phyloP scores from a whole-genome alignment of 345 rosid genomes.

The Eucalyptus tenuipes region DNA sequence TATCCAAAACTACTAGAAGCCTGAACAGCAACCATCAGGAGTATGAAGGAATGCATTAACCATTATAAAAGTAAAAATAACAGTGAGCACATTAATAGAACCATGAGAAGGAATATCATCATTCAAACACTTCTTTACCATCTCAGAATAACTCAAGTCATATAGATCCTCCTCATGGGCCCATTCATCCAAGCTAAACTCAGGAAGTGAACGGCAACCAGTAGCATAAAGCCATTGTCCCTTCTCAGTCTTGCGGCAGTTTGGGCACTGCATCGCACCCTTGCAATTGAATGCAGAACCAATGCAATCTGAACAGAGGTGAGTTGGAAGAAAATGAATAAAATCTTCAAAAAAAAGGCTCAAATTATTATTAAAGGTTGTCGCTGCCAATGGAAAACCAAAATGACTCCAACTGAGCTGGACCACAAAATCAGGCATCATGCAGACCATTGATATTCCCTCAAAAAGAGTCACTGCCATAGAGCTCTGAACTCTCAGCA shows the following conservation, averaged over 20 bases:
- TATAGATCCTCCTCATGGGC: slow-evolving; percentile 79
- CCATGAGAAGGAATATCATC: not conserved
- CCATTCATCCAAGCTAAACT: slow-evolving; percentile 85
- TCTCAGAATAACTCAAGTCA: slow-evolving; percentile 73
- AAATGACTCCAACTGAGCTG: not conserved
- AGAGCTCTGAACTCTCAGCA: not conserved
- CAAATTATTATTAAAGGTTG: not conserved
- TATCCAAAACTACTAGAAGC: not conserved
- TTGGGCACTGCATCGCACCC: slow-evolving; percentile 98
- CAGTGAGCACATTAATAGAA: not conserved
- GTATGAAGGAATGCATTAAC: not conserved
- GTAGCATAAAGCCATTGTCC: slow-evolving; percentile 98
- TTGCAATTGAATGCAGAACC: slow-evolving; percentile 97
- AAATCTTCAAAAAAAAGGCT: not conserved
- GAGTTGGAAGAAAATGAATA: not conserved
- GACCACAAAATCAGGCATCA: not conserved
- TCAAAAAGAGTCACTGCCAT: not conserved
- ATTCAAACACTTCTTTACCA: slow-evolving; percentile 29
- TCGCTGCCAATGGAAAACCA: not conserved
- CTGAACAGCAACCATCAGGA: not conserved
- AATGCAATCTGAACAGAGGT: slow-evolving; percentile 62
- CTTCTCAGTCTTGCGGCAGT: slow-evolving; percentile 93
- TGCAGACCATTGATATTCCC: not conserved
- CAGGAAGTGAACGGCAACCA: slow-evolving; percentile 65
- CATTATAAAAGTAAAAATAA: not conserved